phyloP scores from a whole-genome alignment of 73 alveolate genomes.

The Stentor coeruleus region DNA sequence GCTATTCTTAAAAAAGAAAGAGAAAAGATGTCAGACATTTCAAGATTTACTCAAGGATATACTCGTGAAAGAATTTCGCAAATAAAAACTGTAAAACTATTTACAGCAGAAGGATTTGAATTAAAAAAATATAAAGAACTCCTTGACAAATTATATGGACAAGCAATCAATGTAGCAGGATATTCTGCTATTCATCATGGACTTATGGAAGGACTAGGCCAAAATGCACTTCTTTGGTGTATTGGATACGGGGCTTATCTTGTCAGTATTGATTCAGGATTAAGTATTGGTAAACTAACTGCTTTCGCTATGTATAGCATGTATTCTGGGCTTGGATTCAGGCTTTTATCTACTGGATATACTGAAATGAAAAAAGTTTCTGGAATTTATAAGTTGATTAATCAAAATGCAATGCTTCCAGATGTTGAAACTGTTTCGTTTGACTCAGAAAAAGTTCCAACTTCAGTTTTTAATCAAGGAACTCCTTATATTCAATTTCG shows the following conservation, averaged over 20 bases:
- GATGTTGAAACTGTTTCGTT: not conserved
- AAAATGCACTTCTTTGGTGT: conserved; percentile 19
- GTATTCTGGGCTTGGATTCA: conserved; percentile 15
- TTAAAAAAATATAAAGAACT: not conserved
- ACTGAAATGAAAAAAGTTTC: conserved; percentile 8
- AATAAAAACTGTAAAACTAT: conserved; percentile 6
- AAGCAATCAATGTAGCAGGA: not conserved
- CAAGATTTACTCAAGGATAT: not conserved
- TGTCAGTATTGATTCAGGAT: not conserved
- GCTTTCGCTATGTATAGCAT: conserved; percentile 20
- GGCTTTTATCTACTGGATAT: conserved; percentile 4
- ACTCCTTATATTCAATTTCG: not conserved
- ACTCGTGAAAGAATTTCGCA: conserved; percentile 13
- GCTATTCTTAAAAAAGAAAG: not conserved
- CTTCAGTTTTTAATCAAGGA: not conserved
- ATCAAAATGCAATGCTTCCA: not conserved
- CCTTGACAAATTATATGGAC: not conserved
- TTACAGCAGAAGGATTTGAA: conserved; percentile 7
- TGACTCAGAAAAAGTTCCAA: too few relatives aligned
- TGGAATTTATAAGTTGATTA: not conserved
- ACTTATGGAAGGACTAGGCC: conserved; percentile 14
- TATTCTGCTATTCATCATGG: conserved; percentile 9
- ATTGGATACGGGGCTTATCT: conserved; percentile 15
- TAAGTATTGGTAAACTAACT: not conserved
- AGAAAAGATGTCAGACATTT: not conserved